Evolutionary conservation across 768 basidiomycete species (phyloP), one percentile per base, ranked within the genome.

Genomic region (Lyophyllum semitale): DNA sequence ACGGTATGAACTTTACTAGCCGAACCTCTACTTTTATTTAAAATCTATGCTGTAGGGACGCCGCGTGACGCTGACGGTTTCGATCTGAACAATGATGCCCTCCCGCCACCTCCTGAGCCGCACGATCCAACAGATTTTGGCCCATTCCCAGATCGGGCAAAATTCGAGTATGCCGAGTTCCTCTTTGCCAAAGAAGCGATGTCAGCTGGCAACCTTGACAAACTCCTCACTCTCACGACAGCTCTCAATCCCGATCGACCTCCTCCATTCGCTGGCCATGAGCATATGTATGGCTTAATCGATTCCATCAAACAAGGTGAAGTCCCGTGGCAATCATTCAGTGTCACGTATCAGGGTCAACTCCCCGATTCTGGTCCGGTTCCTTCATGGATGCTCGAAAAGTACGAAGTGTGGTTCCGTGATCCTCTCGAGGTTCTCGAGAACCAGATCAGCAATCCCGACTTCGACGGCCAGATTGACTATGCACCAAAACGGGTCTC

Each of bases 271-370:
- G 32, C 46, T 2, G 42, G 64, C 41, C 48, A 63, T 48, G 44
- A 54, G 7, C 55, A 72, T 26, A 17, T 72, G 1, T 62, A 63
- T 30, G 26, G 53, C 1, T 57, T 64, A 0, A 73, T 74, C 42
- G 71, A 74, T 40, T 20, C 52, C 0, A 69, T 62, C 0, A 29
- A 57, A n/a, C 37, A 62, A 18, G 67, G 72, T 4, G 63, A 68
- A 22, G 52, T 69, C 8, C 55, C 64, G 0, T 74, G 73, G 72
- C 30, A 69, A 22, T 58, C 55, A 1, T 68, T 71, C 44, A 60
- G 62, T 0, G 57, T 66, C 9, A 17, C 27, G 13, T 73, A 73
- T 52, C 55, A 59, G 22, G 70, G 71, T 3, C 43, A 42, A 0
- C 33, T 55, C 1, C 66, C 69, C 1, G 37, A 47, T 4, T 52